A percentile compares a stretch with the other conserved stretches of the same genome.
phyloP scores from a whole-genome alignment of 371 early-diverging fungal genomes.

The Mucor racemosus region DNA sequence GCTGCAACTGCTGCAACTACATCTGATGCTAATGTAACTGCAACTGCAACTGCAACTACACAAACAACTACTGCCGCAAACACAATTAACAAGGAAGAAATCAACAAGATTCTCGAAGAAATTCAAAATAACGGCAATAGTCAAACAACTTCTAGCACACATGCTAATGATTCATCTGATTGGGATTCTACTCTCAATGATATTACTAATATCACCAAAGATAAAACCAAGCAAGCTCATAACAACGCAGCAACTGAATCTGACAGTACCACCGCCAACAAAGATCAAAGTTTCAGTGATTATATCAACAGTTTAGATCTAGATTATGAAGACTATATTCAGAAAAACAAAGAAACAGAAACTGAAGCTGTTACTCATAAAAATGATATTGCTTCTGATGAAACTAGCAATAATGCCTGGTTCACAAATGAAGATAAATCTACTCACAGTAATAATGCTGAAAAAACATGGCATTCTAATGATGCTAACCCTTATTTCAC shows the following conservation, averaged over 20 bases:
- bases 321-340: conserved; percentile 33
- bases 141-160: neutral
- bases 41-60: conserved; percentile 3
- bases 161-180: conserved; percentile 16
- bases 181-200: conserved; percentile 26
- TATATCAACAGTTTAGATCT: conserved; percentile 35
- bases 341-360: conserved; percentile 38
- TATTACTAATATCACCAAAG: conserved; percentile 17
- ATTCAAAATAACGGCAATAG: conserved; percentile 8
- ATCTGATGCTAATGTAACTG: neutral
- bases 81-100: conserved; percentile 9
- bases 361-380: conserved; percentile 41
- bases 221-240: neutral
- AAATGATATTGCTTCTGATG: conserved; percentile 27
- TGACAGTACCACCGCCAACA: neutral
- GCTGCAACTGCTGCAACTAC: neutral
- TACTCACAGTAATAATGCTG: conserved; percentile 5
- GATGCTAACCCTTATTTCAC: conserved; percentile 18
- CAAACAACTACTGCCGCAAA: neutral
- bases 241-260: neutral
- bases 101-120: conserved; percentile 18
- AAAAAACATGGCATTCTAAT: conserved; percentile 8
- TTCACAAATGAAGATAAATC: conserved; percentile 26
- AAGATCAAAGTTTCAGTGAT: conserved; percentile 1
- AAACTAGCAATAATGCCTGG: neutral